These are phyloP conservation scores for Bryoerythrophyllum caledonicum DNA, from an alignment of 225 moss, liverwort and hornwort species.

Conservation along the genomic window DNA sequence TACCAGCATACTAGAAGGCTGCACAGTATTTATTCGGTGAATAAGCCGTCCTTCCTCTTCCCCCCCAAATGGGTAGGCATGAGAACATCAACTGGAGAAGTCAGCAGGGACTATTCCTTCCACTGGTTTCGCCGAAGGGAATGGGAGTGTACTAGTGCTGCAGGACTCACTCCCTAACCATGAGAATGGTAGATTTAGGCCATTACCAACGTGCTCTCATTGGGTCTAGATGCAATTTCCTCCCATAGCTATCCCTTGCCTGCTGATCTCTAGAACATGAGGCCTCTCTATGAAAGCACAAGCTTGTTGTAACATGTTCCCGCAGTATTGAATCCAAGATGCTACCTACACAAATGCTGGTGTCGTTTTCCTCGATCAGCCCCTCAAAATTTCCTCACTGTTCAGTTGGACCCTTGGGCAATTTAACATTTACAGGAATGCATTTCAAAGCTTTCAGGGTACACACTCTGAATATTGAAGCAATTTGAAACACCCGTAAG, in stretches of 20 bases:
- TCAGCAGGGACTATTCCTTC: constrained; percentile 38
- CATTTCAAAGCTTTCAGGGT: no score
- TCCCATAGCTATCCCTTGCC: constrained; percentile 15
- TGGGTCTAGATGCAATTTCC: constrained; percentile 22
- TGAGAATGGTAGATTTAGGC: constrained; percentile 28
- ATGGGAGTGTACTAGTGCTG: constrained; percentile 43
- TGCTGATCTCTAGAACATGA: constrained; percentile 26
- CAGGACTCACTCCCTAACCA: constrained; percentile 12
- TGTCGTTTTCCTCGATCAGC: neutral
- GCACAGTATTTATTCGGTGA: constrained; percentile 39
- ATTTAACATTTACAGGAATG: no score
- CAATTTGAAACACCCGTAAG: no score
- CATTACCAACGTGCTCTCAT: constrained; percentile 9
- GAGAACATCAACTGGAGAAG: constrained; percentile 17
- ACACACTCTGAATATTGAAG: no score
- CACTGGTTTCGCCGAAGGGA: constrained; percentile 32
- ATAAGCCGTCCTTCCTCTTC: constrained; percentile 31
- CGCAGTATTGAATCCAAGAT: constrained; percentile 34
- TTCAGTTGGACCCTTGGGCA: no score
- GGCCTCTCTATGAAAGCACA: constrained; percentile 13
- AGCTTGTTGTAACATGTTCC: constrained; percentile 43
- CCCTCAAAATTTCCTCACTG: no score
- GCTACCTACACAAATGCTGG: constrained; percentile 1
- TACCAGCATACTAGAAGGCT: constrained; percentile 25
- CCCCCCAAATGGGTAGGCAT: constrained; percentile 28